Evolutionary conservation across 768 basidiomycete genomes (phyloP).

Genomic region (Rhodotorula babjevae): DNA sequence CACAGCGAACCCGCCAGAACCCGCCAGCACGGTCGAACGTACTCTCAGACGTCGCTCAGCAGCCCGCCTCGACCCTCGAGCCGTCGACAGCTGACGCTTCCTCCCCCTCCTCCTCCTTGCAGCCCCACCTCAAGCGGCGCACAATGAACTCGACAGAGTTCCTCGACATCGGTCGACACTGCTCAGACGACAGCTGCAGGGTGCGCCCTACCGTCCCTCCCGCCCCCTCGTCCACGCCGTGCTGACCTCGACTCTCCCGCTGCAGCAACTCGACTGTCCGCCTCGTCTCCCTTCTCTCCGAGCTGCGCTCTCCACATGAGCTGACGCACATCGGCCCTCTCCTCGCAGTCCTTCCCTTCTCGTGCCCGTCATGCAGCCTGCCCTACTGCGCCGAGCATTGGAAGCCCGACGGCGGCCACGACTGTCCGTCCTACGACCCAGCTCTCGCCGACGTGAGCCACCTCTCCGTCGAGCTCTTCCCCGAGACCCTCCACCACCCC

Average conservation of each 20-base stretch:
- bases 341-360: conserved; percentile 32
- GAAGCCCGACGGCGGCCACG: conserved; percentile 14
- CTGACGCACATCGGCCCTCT: neutral
- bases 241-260: neutral
- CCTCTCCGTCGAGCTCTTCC: too few species aligned
- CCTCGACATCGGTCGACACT: conserved; percentile 42
- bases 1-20: too few species aligned
- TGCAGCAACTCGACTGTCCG: conserved; percentile 30
- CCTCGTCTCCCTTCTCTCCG: too few species aligned
- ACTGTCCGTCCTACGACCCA: conserved; percentile 19
- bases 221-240: neutral
- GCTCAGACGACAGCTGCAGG: conserved; percentile 14
- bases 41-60: too few species aligned
- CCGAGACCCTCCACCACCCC: neutral
- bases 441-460: conserved; percentile 9
- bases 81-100: too few species aligned
- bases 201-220: neutral
- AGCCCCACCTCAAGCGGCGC: neutral
- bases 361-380: conserved; percentile 27
- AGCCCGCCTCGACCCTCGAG: too few species aligned
- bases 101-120: too few species aligned
- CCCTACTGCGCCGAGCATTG: conserved; percentile 32
- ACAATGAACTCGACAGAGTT: conserved; percentile 33
- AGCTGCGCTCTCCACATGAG: neutral
- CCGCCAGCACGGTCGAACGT: too few species aligned